These are phyloP conservation scores for Cryoendolithus antarcticus DNA, from an alignment of 2,329 filamentous ascomycete genomes.

Conservation along the genomic window DNA sequence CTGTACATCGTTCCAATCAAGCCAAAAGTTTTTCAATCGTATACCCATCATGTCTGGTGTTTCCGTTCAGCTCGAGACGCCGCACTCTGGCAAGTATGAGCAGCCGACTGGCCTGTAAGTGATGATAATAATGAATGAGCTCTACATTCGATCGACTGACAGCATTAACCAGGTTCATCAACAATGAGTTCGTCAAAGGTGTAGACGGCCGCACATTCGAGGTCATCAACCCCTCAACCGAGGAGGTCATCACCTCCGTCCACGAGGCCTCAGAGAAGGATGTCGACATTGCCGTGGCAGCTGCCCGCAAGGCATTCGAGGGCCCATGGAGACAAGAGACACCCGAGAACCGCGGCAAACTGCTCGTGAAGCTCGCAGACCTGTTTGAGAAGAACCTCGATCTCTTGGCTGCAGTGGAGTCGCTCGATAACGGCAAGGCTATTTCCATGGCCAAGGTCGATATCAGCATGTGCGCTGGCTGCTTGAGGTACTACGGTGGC, in stretches of 20 bases:
- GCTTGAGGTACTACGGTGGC: conserved; percentile 75
- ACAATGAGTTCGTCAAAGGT: conserved; percentile 78
- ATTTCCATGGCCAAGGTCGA: conserved; percentile 66
- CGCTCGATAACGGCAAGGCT: conserved; percentile 79
- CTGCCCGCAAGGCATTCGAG: conserved; percentile 77
- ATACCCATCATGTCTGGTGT: conserved; percentile 25
- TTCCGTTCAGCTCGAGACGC: conserved; percentile 54
- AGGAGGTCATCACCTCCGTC: conserved; percentile 74
- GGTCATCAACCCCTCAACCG: conserved; percentile 76
- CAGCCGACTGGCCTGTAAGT: conserved; percentile 44
- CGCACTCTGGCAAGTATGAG: conserved; percentile 46
- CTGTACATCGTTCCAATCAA: background rate
- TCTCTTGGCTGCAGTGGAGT: conserved; percentile 68
- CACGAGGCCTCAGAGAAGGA: conserved; percentile 82
- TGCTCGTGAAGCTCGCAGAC: conserved; percentile 66
- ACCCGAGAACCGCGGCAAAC: conserved; percentile 57
- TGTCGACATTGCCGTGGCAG: conserved; percentile 64
- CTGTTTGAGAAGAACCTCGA: conserved; percentile 68
- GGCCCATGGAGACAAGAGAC: conserved; percentile 55
- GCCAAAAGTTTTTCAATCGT: conserved; percentile 5
- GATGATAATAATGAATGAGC: conserved; percentile 37
- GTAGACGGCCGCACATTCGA: conserved; percentile 85
- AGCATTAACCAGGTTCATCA: conserved; percentile 56
- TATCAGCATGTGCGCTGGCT: conserved; percentile 53
- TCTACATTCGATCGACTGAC: conserved; percentile 5